Evolutionary conservation across 192 early-diverging fungal species (phyloP).

Genomic region (Podila epicladia): DNA sequence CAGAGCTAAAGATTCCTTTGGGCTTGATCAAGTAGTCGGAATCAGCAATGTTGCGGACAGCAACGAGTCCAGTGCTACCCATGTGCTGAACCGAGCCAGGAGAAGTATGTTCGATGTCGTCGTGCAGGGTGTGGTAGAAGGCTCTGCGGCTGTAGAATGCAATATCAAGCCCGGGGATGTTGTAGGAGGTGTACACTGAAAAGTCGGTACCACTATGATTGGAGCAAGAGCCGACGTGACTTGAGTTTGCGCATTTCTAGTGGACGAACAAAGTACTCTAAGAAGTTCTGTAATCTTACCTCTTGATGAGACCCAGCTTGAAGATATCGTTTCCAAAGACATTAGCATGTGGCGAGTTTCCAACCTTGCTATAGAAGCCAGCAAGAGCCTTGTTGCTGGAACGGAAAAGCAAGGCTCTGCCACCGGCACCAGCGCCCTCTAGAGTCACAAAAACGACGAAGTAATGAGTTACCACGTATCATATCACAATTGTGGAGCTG

Average conservation of each 20-base stretch:
- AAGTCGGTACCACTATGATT: slow-evolving; percentile 69
- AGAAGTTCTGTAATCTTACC: slow-evolving; percentile 12
- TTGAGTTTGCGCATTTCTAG: neutral
- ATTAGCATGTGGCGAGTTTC: slow-evolving; percentile 63
- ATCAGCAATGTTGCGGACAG: slow-evolving; percentile 61
- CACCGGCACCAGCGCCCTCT: slow-evolving; percentile 79
- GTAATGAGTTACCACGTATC: neutral
- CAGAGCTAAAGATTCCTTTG: slow-evolving; percentile 33
- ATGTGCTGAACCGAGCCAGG: slow-evolving; percentile 68
- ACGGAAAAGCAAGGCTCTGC: slow-evolving; percentile 73
- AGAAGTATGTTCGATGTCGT: slow-evolving; percentile 62
- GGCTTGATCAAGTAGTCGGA: slow-evolving; percentile 41
- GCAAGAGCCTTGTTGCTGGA: slow-evolving; percentile 50
- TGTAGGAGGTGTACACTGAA: slow-evolving; percentile 65
- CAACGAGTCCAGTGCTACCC: slow-evolving; percentile 64
- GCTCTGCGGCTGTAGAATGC: slow-evolving; percentile 71
- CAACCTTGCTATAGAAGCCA: slow-evolving; percentile 55
- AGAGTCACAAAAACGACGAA: neutral
- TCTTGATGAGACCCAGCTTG: slow-evolving; percentile 66
- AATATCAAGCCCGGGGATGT: slow-evolving; percentile 73
- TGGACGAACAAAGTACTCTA: neutral
- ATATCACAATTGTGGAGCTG: neutral
- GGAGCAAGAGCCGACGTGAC: neutral
- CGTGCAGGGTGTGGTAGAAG: slow-evolving; percentile 71
- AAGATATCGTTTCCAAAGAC: slow-evolving; percentile 74